Conservation (phyloP, 768 basidiomycete species). For the Lactarius evosmus region DNA sequence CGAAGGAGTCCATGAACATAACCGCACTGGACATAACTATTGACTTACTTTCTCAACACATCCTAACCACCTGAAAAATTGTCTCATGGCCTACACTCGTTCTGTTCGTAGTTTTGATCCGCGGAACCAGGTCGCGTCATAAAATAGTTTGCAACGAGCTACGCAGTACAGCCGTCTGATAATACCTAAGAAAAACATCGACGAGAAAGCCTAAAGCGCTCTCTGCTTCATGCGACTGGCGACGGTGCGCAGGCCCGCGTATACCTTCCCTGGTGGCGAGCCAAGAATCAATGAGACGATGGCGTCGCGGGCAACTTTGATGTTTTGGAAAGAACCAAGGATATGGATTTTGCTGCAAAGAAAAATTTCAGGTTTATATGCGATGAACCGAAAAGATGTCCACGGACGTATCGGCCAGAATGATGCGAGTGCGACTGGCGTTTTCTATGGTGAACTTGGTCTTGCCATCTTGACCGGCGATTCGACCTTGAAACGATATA, state of each 20-base stretch:
- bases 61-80: not conserved
- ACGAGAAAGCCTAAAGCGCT: constrained; percentile 50
- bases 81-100: not conserved
- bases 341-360: constrained; percentile 91
- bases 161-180: not conserved
- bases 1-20: not conserved
- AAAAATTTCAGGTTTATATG: constrained; percentile 11
- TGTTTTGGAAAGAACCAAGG: constrained; percentile 97
- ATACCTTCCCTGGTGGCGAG: constrained; percentile 92
- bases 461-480: constrained; percentile 98
- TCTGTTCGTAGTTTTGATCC: not conserved
- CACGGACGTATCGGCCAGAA: constrained; percentile 93
- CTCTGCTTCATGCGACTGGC: constrained; percentile 93
- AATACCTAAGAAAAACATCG: constrained; percentile 9
- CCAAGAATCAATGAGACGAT: constrained; percentile 94
- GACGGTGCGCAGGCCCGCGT: constrained; percentile 87
- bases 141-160: not conserved
- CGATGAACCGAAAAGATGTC: constrained; percentile 19
- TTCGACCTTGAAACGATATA: constrained; percentile 60
- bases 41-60: constrained; percentile 3
- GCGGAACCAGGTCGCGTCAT: not conserved
- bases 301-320: constrained; percentile 95
- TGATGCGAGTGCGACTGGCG: constrained; percentile 93
- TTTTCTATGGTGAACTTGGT: constrained; percentile 99
- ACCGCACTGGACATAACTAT: not conserved